These are phyloP conservation scores for Diaporthe eres DNA, from an alignment of 2,329 filamentous ascomycete genomes.

Conservation along the genomic window DNA sequence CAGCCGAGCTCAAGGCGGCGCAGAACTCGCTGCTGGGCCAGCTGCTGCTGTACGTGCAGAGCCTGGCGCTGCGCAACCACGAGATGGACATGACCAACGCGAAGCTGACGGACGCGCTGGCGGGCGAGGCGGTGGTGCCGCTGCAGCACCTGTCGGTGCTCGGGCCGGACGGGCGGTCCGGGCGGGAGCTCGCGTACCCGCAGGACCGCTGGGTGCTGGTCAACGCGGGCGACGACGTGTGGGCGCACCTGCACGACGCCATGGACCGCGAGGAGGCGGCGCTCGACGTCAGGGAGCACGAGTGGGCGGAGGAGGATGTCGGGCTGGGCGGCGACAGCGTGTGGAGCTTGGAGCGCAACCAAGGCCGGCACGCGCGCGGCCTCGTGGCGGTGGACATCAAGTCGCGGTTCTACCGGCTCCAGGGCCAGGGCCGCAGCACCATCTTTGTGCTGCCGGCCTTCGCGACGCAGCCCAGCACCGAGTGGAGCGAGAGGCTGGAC, in stretches of 20 bases:
- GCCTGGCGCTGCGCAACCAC: constrained; percentile 67
- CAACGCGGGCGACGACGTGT: constrained; percentile 68
- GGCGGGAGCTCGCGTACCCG: constrained; percentile 66
- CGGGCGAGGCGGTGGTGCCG: constrained; percentile 64
- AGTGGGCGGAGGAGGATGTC: constrained; percentile 47
- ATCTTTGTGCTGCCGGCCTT: constrained; percentile 69
- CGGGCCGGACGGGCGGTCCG: constrained; percentile 66
- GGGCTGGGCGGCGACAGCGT: constrained; percentile 60
- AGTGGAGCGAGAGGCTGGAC: constrained; percentile 62
- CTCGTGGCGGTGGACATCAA: constrained; percentile 63
- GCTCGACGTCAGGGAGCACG: constrained; percentile 51
- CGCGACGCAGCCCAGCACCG: constrained; percentile 60
- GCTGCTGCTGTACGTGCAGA: constrained; percentile 68
- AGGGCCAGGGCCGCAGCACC: constrained; percentile 59
- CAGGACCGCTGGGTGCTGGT: constrained; percentile 70
- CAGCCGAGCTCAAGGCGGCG: constrained; percentile 56
- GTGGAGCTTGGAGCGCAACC: constrained; percentile 48
- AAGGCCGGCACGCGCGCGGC: constrained; percentile 55
- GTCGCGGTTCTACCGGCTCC: constrained; percentile 68
- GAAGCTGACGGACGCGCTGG: constrained; percentile 64
- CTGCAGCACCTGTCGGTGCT: constrained; percentile 65
- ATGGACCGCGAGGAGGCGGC: constrained; percentile 62
- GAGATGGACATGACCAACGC: constrained; percentile 69
- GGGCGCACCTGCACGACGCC: constrained; percentile 59
- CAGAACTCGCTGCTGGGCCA: constrained; percentile 70